Evolutionary conservation across 2,329 filamentous ascomycete genomes (phyloP), one percentile per base, ranked within the genome.

Genomic region (Claviceps sp.): DNA sequence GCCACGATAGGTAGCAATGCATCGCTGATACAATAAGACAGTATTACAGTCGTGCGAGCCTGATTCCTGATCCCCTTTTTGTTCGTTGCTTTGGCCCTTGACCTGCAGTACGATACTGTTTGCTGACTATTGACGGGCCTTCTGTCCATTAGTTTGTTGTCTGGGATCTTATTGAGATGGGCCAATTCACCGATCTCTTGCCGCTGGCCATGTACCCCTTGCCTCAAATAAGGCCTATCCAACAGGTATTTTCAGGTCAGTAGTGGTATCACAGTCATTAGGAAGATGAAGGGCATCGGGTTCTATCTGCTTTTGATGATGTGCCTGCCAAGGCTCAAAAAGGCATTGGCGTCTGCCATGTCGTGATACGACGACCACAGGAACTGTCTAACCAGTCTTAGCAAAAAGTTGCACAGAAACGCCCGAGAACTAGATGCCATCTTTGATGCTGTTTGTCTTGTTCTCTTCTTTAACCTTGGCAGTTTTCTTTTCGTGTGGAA

Each of bases 301-400:
- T 50, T 38, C 26, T 47, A 20, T 47, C 18, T 20, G 22, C 18
- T 46, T 16, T 30, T 26, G 22, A 16, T 46, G 8, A 34, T 48
- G 42, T 34, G 26, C 41, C 16, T 20, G 38, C 3, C 26, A 24
- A 22, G 38, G 47, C 44, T 53, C 50, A 51, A 51, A 53, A 50
- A 43, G 37, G 8, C 48, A 9, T 16, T 11, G 24, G 16, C 40
- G 30, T 51, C 40, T 45, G 38, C 43, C 43, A 26, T 50, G 48
- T 30, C 14, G 48, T 53, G 45, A 51, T 48, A 53, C 52, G 18
- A 44, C 20, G 26, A 4, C 14, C 34, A 44, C n/a, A 37, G 30
- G 38, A 18, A 50, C 30, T 47, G 34, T 53, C 52, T 37, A 41
- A 30, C 48, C 44, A 18, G 38, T 47, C n/a, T 53, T 37, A 37